Percentiles rank a stretch among this genome's conserved stretches.
These are phyloP conservation scores for Mortierella alpina DNA, from an alignment of 192 early-diverging fungal species.

Conservation along the genomic window DNA sequence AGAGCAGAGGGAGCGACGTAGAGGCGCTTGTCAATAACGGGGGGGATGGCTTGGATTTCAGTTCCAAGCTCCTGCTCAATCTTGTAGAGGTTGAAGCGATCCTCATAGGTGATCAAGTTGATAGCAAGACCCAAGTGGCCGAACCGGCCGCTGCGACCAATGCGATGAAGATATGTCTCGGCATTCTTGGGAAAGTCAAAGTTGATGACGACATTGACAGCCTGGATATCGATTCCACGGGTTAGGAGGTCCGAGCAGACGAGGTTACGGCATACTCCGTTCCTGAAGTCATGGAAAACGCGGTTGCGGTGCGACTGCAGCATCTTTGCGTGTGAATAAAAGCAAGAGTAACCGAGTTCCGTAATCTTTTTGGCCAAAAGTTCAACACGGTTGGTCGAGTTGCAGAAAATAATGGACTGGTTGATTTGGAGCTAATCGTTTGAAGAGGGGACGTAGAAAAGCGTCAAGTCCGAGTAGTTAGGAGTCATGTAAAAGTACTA, in stretches of 20 bases:
- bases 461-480: slow-evolving; percentile 99
- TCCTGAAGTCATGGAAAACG: slow-evolving; percentile 13
- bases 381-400: slow-evolving; percentile 95
- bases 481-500: slow-evolving; percentile 94
- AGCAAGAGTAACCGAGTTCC: neutral
- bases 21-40: slow-evolving; percentile 90
- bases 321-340: slow-evolving; percentile 9
- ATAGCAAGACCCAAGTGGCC: slow-evolving; percentile 99
- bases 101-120: slow-evolving; percentile 96
- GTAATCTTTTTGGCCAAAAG: slow-evolving; percentile 94
- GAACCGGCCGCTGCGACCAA: slow-evolving; percentile 99
- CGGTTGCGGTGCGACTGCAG: slow-evolving; percentile 11
- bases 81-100: slow-evolving; percentile 78
- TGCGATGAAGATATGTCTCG: slow-evolving; percentile 99
- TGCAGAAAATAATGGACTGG: slow-evolving; percentile 98
- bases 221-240: slow-evolving; percentile 85
- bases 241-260: slow-evolving; percentile 5
- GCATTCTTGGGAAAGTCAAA: slow-evolving; percentile 95
- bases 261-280: slow-evolving; percentile 7
- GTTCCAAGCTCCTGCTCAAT: slow-evolving; percentile 93
- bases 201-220: slow-evolving; percentile 89
- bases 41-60: slow-evolving; percentile 96
- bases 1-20: slow-evolving; percentile 83
- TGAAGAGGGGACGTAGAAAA: slow-evolving; percentile 94
- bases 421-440: slow-evolving; percentile 97